A percentile compares a stretch with the other conserved stretches of the same genome.
Conservation (phyloP, 306 rosid species). For the Dalbergia cochinchinensis region DNA sequence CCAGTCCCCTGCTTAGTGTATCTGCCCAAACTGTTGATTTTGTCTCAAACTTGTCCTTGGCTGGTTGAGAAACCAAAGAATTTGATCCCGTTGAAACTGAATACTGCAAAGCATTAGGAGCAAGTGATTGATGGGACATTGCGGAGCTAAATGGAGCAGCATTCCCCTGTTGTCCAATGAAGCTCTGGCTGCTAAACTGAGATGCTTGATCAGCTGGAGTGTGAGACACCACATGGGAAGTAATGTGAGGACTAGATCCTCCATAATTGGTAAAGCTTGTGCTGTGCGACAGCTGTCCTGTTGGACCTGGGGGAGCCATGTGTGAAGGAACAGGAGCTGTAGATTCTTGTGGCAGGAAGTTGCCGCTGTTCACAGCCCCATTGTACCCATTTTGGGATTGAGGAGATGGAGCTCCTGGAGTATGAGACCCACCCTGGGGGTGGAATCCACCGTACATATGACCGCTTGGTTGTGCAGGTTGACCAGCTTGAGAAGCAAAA, state of each 20-base stretch:
- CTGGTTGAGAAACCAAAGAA: slow-evolving; percentile 63
- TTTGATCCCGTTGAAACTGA: slow-evolving; percentile 57
- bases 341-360: slow-evolving; percentile 60
- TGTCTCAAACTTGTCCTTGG: slow-evolving; percentile 90
- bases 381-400: slow-evolving; percentile 67
- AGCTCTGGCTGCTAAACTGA: slow-evolving; percentile 61
- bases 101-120: slow-evolving; percentile 62
- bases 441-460: slow-evolving; percentile 62
- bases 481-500: slow-evolving; percentile 61
- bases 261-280: slow-evolving; percentile 67
- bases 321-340: slow-evolving; percentile 57
- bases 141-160: slow-evolving; percentile 46
- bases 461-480: slow-evolving; percentile 62
- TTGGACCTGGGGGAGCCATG: slow-evolving; percentile 61
- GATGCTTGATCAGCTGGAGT: slow-evolving; percentile 54
- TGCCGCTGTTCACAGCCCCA: slow-evolving; percentile 66
- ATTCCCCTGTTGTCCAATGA: slow-evolving; percentile 59
- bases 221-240: slow-evolving; percentile 50
- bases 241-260: slow-evolving; percentile 50
- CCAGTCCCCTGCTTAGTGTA: slow-evolving; percentile 94
- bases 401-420: slow-evolving; percentile 52
- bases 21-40: slow-evolving; percentile 98
- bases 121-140: slow-evolving; percentile 42
- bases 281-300: slow-evolving; percentile 59
- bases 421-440: slow-evolving; percentile 55